Base-by-base conservation (phyloP, 495 filamentous ascomycete species). In the Penicillium silybi region DNA sequence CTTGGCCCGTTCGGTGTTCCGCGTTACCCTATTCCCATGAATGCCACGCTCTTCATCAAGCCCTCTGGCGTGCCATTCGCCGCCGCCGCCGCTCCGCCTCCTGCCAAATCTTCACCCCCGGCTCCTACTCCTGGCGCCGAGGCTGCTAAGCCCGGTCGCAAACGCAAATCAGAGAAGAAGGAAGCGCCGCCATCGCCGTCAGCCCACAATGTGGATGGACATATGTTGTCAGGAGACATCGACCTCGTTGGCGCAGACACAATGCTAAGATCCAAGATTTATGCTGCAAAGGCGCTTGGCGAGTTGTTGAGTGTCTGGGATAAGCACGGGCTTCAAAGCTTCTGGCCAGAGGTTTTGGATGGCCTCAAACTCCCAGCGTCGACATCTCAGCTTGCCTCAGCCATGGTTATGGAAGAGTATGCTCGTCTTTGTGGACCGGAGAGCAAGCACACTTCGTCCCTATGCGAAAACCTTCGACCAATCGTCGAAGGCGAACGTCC, bases 221-320 rank as follows among this genome's bases (percentile, higher is more conserved):
- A 95, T 61, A 97, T 98, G 89, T 89, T 98, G 70, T 88, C 90
- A 60, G 93, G 93, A 39, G 93, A 98, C 62, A 85, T 97, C 46
- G 93, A 98, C 58, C 74, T 98, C 38, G 91, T 97, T 23, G 92
- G 95, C 41, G 75, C 85, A 44, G 95, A 98, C 48, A 85, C 84
- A 4, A 80, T 98, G 59, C 79, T 97, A 48, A 82, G 92, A 57
- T 96, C 92, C 6, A 90, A 91, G 65, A 85, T 96, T 34, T 87
- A 83, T 61, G 89, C 91, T 6, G 87, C 91, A 17, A 81, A 79
- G 62, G 95, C 93, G 13, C 80, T 97, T 57, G 93, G 92, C 25
- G 61, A 75, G 41, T 54, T 78, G 20, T 58, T 78, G 2, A 67
- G 50, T 39, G 46, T 72, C 37, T 77, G 74, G 74, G 74, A 77